Base-by-base conservation (phyloP, 345 rosid species). In the Corchorus capsularis region DNA sequence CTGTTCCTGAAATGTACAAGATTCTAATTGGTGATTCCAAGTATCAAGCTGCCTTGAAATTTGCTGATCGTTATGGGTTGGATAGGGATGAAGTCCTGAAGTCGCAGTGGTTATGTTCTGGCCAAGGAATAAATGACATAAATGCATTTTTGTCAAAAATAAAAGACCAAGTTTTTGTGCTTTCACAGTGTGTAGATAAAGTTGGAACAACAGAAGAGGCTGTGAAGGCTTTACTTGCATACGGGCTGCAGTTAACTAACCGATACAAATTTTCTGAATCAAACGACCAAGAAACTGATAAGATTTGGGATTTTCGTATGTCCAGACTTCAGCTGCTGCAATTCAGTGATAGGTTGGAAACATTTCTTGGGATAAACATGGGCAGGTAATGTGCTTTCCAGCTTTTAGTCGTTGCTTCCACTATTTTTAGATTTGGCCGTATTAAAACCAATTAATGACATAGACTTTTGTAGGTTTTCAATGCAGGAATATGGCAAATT, bases 341-440 rank as follows among this genome's bases (percentile, higher is more conserved):
- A 77, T 96, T 87, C 77, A 81, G 79, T 82, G 99, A 96, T 82
- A 85, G 93, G 78, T 82, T 96, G 73, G 99, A 96, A 89, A 92
- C 98, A 55, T 96, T 80, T 85, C 77, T 92, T 85, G 99, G 99
- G 72, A 90, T 96, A 82, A 96, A 90, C 89, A 93, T 93, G 99
- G 97, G 99, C 89, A 93, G 99, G 99, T 92, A 92, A 75, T 57
- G 55, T 75, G 62, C 63, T 82, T 71, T 72, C 63, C 62, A 49
- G 41, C 64, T 69, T 63, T 11, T 49, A 49, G 17, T 69, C 15
- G 72, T 69, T 68, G 32, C 20, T 20, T 34, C 41, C 15, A 17
- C 22, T 52, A 69, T 46, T 32, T 50, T 37, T 69, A 69, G 14
- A 9, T 69, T 34, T 16, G 27, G 60, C 45, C 5, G 16, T 34